These are phyloP conservation scores for Mucor piriformis DNA, from an alignment of 371 early-diverging fungal species.

Conservation along the genomic window DNA sequence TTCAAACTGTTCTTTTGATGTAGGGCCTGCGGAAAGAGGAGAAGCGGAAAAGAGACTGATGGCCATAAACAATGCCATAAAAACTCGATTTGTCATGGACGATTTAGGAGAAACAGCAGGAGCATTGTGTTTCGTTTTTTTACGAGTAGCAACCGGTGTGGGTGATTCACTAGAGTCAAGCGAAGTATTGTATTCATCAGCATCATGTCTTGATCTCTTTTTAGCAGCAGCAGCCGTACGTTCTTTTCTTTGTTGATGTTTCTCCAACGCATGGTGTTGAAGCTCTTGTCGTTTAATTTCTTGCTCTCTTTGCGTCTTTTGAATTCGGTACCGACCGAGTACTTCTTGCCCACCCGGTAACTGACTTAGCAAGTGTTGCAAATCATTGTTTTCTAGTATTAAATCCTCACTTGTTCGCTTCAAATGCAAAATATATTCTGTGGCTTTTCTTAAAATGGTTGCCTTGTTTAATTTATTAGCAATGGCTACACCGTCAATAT, in stretches of 20 bases:
- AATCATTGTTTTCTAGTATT: conserved; percentile 52
- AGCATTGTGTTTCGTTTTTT: not conserved
- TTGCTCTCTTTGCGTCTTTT: conserved; percentile 43
- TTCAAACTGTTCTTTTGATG: conserved; percentile 38
- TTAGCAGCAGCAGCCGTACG: conserved; percentile 20
- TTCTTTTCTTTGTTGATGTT: conserved; percentile 31
- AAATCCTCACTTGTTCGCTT: conserved; percentile 56
- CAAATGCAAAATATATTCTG: conserved; percentile 85
- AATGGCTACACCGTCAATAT: conserved; percentile 62
- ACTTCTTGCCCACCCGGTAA: conserved; percentile 62
- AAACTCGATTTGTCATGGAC: conserved; percentile 32
- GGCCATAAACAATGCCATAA: conserved; percentile 53
- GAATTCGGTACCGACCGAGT: conserved; percentile 32
- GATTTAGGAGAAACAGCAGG: not conserved
- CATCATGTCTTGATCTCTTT: conserved; percentile 19
- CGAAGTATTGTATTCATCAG: conserved; percentile 17
- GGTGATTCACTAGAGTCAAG: conserved; percentile 2
- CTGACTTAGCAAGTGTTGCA: conserved; percentile 54
- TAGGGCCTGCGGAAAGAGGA: conserved; percentile 45
- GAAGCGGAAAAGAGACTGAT: conserved; percentile 49
- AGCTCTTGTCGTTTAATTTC: conserved; percentile 28
- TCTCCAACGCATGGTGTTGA: conserved; percentile 28
- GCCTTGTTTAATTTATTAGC: conserved; percentile 91
- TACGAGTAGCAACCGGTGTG: conserved; percentile 1
- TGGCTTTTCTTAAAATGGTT: conserved; percentile 84